phyloP scores from a whole-genome alignment of 768 basidiomycete species.

The Hortiboletus campestris region DNA sequence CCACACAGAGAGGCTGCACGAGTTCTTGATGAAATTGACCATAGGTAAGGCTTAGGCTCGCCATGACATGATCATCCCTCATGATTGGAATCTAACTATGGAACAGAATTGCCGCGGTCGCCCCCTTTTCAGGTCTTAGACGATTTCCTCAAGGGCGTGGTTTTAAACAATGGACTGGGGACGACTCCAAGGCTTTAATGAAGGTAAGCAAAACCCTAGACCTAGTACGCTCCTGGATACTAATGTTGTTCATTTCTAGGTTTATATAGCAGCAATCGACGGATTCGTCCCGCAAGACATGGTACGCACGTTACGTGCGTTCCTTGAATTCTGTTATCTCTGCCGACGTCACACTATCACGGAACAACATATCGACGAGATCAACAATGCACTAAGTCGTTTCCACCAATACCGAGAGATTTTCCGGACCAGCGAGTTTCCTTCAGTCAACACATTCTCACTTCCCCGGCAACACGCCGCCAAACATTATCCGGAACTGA shows the following conservation, averaged over 20 bases:
- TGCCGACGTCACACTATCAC: background rate
- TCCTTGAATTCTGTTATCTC: background rate
- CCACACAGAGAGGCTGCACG: background rate
- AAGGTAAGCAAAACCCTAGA: background rate
- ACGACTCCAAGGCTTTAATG: slow-evolving; percentile 5
- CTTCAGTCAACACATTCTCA: background rate
- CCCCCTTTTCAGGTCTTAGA: background rate
- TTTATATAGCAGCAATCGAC: background rate
- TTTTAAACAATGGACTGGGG: background rate
- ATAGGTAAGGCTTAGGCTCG: background rate
- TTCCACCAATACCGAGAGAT: background rate
- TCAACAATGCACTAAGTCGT: background rate
- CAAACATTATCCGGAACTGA: background rate
- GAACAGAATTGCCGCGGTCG: background rate
- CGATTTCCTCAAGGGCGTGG: background rate
- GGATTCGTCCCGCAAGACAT: background rate
- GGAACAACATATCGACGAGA: background rate
- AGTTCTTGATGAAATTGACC: background rate
- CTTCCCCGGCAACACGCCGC: background rate
- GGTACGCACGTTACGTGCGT: background rate
- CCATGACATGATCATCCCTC: too few species aligned
- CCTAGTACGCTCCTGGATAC: background rate
- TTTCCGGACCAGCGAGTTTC: background rate
- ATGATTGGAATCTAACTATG: background rate
- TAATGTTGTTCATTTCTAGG: background rate